Percentiles rank a stretch among this genome's conserved stretches.
Evolutionary conservation across 2,329 filamentous ascomycete genomes (phyloP).

Genomic region (Verticillium klebahnii): DNA sequence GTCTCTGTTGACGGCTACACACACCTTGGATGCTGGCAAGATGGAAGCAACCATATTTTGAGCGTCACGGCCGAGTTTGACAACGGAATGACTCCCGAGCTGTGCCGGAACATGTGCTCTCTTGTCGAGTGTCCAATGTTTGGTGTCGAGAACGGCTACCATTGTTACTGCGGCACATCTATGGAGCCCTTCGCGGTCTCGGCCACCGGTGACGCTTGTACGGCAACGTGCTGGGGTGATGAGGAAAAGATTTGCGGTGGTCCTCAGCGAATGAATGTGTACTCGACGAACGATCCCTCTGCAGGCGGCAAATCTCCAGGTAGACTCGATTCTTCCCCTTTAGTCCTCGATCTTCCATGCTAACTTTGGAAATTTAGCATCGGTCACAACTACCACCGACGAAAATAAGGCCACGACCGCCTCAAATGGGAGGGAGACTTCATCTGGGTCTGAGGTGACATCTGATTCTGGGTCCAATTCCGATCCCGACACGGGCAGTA

Average conservation of each 20-base stretch:
- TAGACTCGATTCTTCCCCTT: neutral
- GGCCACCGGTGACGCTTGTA: constrained; percentile 3
- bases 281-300: neutral
- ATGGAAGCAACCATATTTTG: constrained; percentile 10
- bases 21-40: constrained; percentile 7
- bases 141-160: constrained; percentile 28
- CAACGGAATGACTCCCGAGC: constrained; percentile 9
- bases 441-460: neutral
- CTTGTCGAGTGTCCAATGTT: constrained; percentile 16
- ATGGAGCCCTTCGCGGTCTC: constrained; percentile 8
- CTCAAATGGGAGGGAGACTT: neutral
- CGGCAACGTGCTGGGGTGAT: constrained; percentile 1
- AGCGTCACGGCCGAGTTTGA: constrained; percentile 2
- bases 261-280: neutral
- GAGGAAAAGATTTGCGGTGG: constrained; percentile 1
- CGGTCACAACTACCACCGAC: neutral
- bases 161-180: constrained; percentile 28
- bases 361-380: neutral
- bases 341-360: neutral
- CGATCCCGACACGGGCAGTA: neutral
- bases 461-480: neutral
- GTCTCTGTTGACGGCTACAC: constrained; percentile 4
- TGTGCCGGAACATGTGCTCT: constrained; percentile 7
- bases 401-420: neutral
- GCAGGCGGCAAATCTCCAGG: neutral